Base-by-base conservation (phyloP, 257 asterid species). In the Solanum chilense region DNA sequence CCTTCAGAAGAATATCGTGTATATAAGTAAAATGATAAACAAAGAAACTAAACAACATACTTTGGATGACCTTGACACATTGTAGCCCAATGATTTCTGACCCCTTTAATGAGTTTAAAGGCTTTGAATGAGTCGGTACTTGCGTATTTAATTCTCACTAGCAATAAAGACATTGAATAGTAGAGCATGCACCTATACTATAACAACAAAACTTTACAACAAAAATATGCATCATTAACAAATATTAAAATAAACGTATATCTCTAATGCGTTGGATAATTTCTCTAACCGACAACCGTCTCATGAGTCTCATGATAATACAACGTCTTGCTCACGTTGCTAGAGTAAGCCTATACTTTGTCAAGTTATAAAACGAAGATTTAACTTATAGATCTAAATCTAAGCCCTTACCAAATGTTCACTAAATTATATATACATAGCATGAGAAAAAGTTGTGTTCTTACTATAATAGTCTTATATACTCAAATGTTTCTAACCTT, bases 261-360 rank as follows among this genome's bases (percentile, higher is more conserved):
- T 60, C 13, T 60, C 21, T 60, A 60, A 27, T 60, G 13, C 23
- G 3, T 21, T 60, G 0, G 6, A 13, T 12, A 21, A 29, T 60
- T 56, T 8, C 27, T 60, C 6, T 0, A 60, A 60, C 0, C 6
- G 1, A 60, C 0, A 60, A 0, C 0, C 1, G 1, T 21, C 29
- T 21, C 68, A 9, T 60, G 3, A 60, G 29, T 27, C 0, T 21
- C 68, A 21, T 9, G 27, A 0, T 58, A 2, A 60, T 60, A 9
- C 68, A 58, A 58, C 3, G 1, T 18, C 47, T 42, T 42, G 4
- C 47, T 11, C 4, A 9, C 47, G 14, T 42, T 42, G 11, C 11
- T 10, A 9, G 45, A 10, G 12, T 9, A 9, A 42, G 1, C 12
- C 2, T 52, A 18, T 52, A 6, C n/a, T 18, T 52, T 52, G 62